Evolutionary conservation across 139 green algal genomes (phyloP).

Genomic region (Chlamydomonas asymmetrica): DNA sequence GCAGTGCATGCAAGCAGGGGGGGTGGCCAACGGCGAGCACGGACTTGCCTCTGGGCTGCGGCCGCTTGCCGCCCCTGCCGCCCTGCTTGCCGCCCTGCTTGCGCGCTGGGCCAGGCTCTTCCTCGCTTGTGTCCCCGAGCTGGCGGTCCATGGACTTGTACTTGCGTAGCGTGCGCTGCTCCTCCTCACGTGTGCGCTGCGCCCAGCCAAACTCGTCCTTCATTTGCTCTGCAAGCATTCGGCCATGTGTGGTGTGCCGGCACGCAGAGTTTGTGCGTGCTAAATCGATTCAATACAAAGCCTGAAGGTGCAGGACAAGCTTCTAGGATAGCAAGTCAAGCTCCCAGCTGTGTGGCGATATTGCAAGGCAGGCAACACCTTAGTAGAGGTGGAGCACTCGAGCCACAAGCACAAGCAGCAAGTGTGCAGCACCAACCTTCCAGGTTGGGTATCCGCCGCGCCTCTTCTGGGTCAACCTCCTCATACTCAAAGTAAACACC

Average conservation of each 20-base stretch:
- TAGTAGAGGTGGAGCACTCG: too few relatives aligned
- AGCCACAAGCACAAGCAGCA: too few relatives aligned
- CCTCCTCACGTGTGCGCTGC: conserved; percentile 10
- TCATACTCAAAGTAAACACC: conserved; percentile 46
- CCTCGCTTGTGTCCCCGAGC: not conserved
- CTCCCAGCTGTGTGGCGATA: too few relatives aligned
- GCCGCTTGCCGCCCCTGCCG: not conserved
- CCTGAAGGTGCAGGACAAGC: not conserved
- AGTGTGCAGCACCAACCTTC: not conserved
- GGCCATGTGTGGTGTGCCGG: too few relatives aligned
- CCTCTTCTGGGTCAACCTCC: conserved; percentile 24
- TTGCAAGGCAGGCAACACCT: not conserved
- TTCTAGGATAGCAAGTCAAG: too few relatives aligned
- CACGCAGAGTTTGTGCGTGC: too few relatives aligned
- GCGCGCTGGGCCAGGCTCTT: not conserved
- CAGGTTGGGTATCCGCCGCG: not conserved
- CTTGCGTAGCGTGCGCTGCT: not conserved
- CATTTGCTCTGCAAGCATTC: conserved; percentile 12
- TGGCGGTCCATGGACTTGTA: not conserved
- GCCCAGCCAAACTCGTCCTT: conserved; percentile 30
- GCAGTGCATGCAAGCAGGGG: too few relatives aligned
- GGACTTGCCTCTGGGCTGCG: not conserved
- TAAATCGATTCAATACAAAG: not conserved
- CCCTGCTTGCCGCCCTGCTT: conserved; percentile 6
- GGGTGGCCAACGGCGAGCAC: too few relatives aligned